Evolutionary conservation across 768 basidiomycete genomes (phyloP), one percentile per base, ranked within the genome.

Genomic region (Chlorophyllum brunneum): DNA sequence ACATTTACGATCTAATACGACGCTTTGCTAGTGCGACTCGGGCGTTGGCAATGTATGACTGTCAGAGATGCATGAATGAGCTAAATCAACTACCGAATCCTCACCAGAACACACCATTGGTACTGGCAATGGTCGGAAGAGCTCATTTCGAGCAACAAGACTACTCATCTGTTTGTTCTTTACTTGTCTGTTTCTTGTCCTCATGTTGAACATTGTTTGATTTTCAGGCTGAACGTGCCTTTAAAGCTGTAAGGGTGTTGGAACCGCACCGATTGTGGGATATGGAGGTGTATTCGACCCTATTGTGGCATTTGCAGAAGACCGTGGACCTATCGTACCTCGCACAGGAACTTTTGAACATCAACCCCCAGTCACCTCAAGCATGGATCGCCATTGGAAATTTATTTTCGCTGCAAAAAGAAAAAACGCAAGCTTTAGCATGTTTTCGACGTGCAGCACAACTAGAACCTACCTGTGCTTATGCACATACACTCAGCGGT

Each of bases 341-440:
- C 30, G 90, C 95, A 1, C 95, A 98, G 67, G 92, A 95, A 58
- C 75, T 98, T 38, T 81, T 97, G 60, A 82, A 84, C 48, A 86
- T 94, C 64, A 77, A 87, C 58, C 82, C 93, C n/a, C 81, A 80
- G 52, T 83, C 88, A 22, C 73, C 95, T 9, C 82, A 95, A 63
- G 83, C 94, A 13, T 99, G 97, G 97, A 97, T 98, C 59, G 90
- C 94, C 1, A 84, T 93, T 24, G 97, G 97, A 47, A 99, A 99
- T 71, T 74, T 92, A 61, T 98, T 98, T 70, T 95, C 93, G 11
- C 70, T 97, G 61, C 88, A 95, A 69, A 94, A 93, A 71, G 95
- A 99, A 63, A 87, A 92, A 59, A 75, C 88, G 45, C 90, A 97
- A 63, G 95, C 97, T 15, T 72, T 98, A 69, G 85, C 89, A 66